Conservation (phyloP, 164 flowering plant species). For the Stephania japonica region DNA sequence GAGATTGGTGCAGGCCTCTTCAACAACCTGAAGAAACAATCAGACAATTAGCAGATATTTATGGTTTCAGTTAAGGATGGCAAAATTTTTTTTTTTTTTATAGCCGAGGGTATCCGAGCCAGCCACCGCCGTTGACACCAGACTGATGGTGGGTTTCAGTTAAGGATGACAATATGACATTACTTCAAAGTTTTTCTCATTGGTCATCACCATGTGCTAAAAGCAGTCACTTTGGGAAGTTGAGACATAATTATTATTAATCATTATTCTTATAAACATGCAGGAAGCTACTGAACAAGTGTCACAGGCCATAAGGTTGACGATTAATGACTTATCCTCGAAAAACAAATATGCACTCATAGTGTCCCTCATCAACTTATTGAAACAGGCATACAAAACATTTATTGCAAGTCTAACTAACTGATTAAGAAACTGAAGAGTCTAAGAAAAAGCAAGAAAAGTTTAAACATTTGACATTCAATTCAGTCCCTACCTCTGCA, state of each 20-base stretch:
- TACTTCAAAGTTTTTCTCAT: not conserved
- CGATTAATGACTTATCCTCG: not conserved
- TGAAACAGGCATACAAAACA: not conserved
- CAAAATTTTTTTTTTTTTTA: too few relatives aligned
- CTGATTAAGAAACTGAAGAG: not conserved
- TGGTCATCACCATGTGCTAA: not conserved
- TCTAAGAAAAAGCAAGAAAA: not conserved
- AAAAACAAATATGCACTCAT: not conserved
- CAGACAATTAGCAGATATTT: not conserved
- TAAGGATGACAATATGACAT: not conserved
- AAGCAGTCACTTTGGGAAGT: not conserved
- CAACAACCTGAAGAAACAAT: slow-evolving; percentile 47
- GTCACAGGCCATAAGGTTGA: not conserved
- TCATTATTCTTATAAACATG: not conserved
- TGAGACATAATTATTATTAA: not conserved
- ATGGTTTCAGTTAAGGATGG: too few relatives aligned
- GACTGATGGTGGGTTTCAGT: too few relatives aligned
- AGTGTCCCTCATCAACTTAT: not conserved
- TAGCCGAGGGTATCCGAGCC: too few relatives aligned
- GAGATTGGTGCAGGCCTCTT: slow-evolving; percentile 76
- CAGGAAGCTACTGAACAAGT: not conserved
- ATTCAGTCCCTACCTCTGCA: slow-evolving; percentile 58
- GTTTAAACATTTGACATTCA: not conserved
- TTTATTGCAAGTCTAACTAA: not conserved
- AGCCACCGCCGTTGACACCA: too few relatives aligned